Conservation (phyloP, 257 asterid species). For the Ajuga chamaepitys region DNA sequence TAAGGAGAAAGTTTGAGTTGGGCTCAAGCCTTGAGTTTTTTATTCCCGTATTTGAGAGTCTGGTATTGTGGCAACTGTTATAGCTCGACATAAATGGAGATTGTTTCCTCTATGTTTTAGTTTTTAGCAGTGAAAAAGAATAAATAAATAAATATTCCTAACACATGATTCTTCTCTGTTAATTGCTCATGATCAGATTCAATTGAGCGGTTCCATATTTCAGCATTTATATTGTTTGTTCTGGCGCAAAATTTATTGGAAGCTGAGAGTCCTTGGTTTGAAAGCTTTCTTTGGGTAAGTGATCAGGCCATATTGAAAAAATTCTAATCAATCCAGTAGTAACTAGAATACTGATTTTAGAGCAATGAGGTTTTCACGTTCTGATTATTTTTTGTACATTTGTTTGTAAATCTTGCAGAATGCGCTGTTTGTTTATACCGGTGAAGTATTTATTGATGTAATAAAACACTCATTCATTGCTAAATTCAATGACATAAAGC, state of each 20-base stretch:
- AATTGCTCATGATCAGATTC: slow-evolving; percentile 54
- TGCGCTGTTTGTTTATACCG: slow-evolving; percentile 66
- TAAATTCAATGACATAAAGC: slow-evolving; percentile 89
- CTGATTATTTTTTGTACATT: slow-evolving; percentile 6
- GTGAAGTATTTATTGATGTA: slow-evolving; percentile 86
- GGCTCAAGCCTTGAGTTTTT: too few species aligned
- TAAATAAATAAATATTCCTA: background rate
- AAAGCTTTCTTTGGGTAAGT: slow-evolving; percentile 76
- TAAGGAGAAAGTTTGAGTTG: too few species aligned
- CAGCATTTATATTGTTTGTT: slow-evolving; percentile 86
- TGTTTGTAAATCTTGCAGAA: slow-evolving; percentile 56
- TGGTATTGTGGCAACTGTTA: background rate
- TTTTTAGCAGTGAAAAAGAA: background rate
- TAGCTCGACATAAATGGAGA: background rate
- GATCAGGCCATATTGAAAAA: background rate
- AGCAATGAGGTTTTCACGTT: background rate
- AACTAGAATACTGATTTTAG: background rate
- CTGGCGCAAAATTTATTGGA: slow-evolving; percentile 93
- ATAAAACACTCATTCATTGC: slow-evolving; percentile 93
- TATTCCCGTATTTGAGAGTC: too few species aligned
- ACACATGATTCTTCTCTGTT: slow-evolving; percentile 13
- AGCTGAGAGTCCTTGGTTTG: slow-evolving; percentile 97
- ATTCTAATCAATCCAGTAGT: background rate
- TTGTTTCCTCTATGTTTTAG: background rate
- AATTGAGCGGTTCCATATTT: slow-evolving; percentile 92